phyloP scores from a whole-genome alignment of 2,329 filamentous ascomycete genomes.

The Colletotrichum chlorophyti region DNA sequence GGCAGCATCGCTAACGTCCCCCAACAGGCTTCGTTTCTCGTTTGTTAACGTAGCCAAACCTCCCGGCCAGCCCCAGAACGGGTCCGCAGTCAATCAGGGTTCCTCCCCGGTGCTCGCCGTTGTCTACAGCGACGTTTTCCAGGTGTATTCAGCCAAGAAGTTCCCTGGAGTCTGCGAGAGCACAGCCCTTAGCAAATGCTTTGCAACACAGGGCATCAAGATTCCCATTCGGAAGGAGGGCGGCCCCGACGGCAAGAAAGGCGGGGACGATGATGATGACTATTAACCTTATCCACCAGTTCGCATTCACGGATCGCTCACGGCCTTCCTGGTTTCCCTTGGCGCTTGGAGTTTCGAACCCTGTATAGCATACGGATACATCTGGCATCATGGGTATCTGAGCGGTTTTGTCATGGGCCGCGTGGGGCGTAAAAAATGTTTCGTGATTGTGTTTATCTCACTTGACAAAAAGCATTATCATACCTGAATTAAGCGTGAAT shows the following conservation, averaged over 20 bases:
- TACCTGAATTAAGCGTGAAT: too few relatives aligned
- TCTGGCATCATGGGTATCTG: background rate
- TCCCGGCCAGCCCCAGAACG: slow-evolving; percentile 42
- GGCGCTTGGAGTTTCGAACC: slow-evolving; percentile 2
- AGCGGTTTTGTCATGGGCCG: too few relatives aligned
- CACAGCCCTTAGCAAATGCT: slow-evolving; percentile 88
- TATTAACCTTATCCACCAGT: too few relatives aligned
- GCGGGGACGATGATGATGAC: slow-evolving; percentile 60
- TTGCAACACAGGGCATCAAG: slow-evolving; percentile 93
- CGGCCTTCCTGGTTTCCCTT: too few relatives aligned
- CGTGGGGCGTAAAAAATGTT: too few relatives aligned
- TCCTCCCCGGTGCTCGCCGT: slow-evolving; percentile 84
- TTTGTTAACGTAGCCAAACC: slow-evolving; percentile 77
- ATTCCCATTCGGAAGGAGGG: slow-evolving; percentile 92
- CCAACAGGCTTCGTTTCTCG: slow-evolving; percentile 66
- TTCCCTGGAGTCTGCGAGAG: slow-evolving; percentile 97
- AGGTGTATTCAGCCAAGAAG: slow-evolving; percentile 96
- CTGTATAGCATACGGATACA: background rate
- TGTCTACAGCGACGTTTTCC: slow-evolving; percentile 87
- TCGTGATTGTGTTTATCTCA: too few relatives aligned
- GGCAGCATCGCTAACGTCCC: background rate
- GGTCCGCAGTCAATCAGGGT: slow-evolving; percentile 69
- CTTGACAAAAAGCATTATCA: too few relatives aligned
- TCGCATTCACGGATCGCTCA: too few relatives aligned
- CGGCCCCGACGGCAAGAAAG: slow-evolving; percentile 53